These are phyloP conservation scores for Botrytis squamosa DNA, from an alignment of 2,329 filamentous ascomycete genomes.

Conservation along the genomic window DNA sequence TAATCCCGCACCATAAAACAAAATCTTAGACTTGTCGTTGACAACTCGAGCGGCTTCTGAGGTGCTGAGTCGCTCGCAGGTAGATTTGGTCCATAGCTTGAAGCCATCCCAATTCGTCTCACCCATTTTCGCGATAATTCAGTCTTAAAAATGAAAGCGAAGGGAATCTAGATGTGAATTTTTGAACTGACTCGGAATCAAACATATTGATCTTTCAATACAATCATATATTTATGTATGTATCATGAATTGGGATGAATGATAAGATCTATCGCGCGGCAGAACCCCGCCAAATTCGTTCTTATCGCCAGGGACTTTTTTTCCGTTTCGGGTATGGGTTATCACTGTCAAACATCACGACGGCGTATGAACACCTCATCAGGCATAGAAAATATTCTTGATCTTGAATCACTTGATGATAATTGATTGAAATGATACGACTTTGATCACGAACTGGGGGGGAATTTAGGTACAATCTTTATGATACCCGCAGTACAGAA, in stretches of 20 bases:
- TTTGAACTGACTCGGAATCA: background rate
- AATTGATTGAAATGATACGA: slow-evolving; percentile 1
- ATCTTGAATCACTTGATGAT: background rate
- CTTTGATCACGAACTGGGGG: background rate
- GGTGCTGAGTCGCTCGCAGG: slow-evolving; percentile 19
- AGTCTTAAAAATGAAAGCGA: background rate
- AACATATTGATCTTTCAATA: background rate
- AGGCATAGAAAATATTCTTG: slow-evolving; percentile 23
- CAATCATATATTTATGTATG: background rate
- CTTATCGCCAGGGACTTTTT: slow-evolving; percentile 36
- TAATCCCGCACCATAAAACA: slow-evolving; percentile 28
- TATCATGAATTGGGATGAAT: background rate
- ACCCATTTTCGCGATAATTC: slow-evolving; percentile 24
- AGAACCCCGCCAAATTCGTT: slow-evolving; percentile 25
- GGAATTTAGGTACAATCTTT: background rate
- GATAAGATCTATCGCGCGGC: slow-evolving; percentile 21
- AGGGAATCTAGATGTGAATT: background rate
- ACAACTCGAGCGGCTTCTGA: slow-evolving; percentile 22
- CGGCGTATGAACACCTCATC: slow-evolving; percentile 28
- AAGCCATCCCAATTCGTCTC: slow-evolving; percentile 22
- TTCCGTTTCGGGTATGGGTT: slow-evolving; percentile 32
- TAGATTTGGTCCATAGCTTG: slow-evolving; percentile 21
- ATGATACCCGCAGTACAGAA: background rate
- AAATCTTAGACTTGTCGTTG: slow-evolving; percentile 25
- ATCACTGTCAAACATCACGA: background rate